Evolutionary conservation across 2,329 filamentous ascomycete species (phyloP), one percentile per base, ranked within the genome.

Genomic region (Aspergillus sp.): DNA sequence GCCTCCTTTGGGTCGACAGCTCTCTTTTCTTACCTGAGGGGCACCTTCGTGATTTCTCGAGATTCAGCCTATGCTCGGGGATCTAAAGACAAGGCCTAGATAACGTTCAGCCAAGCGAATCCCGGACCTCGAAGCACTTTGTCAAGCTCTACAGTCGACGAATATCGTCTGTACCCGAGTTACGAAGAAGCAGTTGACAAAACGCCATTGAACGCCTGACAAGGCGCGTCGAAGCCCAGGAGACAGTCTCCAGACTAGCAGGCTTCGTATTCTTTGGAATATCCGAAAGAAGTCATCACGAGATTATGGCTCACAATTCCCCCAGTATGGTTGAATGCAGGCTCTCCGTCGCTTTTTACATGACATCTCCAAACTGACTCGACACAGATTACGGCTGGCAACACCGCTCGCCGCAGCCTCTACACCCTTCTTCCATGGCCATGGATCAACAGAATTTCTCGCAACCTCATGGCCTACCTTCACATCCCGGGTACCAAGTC

Each of bases 231-330:
- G 13, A 6, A 15, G 11, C 6, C 34, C 9, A 3, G 34, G 9
- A 15, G 11, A 11, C 34, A 38, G 34, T 34, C 30, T 17, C 30
- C 9, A 22, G 8, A 54, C 7, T n/a, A 7, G 46, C 25, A 31
- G 34, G 19, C 28, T 51, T 57, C 31, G 45, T 58, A 38, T 57
- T 56, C 28, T 43, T 45, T 53, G 52, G 48, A 46, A 52, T 28
- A 34, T 43, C 63, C 64, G 68, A 61, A 63, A 67, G 38, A 41
- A 62, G 57, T 70, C 70, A 59, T 67, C 69, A 64, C 64, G 62
- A 66, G 62, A 64, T 59, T 54, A 74, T 76, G 73, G 70, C 72
- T 64, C 72, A 72, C 31, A 71, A 74, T 48, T 57, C 69, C 53
- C 66, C 71, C 17, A 69, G 73, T 76, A 73, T 54, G 72, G 22